Evolutionary conservation across 2,329 filamentous ascomycete species (phyloP).

Genomic region (Penicillium fuscoglaucum): DNA sequence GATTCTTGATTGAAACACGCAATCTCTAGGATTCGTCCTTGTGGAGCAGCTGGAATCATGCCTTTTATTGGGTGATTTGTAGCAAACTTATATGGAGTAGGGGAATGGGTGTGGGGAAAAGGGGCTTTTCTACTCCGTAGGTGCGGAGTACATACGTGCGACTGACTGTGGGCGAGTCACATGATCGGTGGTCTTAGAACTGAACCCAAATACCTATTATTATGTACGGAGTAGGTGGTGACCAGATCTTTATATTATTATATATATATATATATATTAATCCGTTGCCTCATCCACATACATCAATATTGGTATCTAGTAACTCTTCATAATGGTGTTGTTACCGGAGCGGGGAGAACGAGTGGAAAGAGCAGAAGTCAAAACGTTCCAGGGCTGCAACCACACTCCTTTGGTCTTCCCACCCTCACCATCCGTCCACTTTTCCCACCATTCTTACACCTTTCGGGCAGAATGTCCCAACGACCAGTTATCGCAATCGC

Average conservation of each 20-base stretch:
- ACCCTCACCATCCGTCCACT: too few relatives aligned
- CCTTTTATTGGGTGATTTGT: background rate
- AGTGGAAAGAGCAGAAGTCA: background rate
- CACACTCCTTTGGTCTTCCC: conserved; percentile 23
- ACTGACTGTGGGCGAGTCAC: background rate
- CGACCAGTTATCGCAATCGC: conserved; percentile 54
- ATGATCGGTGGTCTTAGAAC: background rate
- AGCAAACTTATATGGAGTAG: background rate
- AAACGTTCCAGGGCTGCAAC: background rate
- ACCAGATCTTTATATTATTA: background rate
- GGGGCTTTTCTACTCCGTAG: background rate
- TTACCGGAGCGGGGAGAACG: background rate
- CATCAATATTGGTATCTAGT: background rate
- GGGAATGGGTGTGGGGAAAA: background rate
- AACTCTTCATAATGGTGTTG: background rate
- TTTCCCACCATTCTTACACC: background rate
- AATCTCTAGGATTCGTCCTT: conserved; percentile 41
- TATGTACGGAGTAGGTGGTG: background rate
- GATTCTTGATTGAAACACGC: conserved; percentile 51
- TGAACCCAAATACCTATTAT: background rate
- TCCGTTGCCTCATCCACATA: background rate
- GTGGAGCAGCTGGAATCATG: background rate
- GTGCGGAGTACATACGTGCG: background rate
- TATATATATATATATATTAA: too few relatives aligned
- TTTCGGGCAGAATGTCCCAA: conserved; percentile 28